These are phyloP conservation scores for Pulicaria dysenterica DNA, from an alignment of 129 eudicot species.

Conservation along the genomic window DNA sequence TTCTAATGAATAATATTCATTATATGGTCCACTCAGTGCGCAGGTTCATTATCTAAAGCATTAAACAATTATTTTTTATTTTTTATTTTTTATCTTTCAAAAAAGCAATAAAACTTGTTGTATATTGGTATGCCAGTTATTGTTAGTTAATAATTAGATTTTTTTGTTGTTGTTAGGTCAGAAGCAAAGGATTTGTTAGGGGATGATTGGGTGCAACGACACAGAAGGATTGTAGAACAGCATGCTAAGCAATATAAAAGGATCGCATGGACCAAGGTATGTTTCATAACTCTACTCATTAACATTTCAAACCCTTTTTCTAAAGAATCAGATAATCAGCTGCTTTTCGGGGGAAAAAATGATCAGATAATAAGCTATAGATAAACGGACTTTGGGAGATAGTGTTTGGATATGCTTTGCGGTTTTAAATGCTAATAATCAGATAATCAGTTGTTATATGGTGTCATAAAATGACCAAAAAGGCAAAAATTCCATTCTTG, in stretches of 20 bases:
- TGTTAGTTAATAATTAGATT: too few species aligned
- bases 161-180: constrained; percentile 49
- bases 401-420: too few species aligned
- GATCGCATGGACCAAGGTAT: constrained; percentile 93
- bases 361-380: too few species aligned
- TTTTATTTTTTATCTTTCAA: too few species aligned
- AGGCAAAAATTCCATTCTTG: too few species aligned
- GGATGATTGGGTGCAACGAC: constrained; percentile 98
- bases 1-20: constrained; percentile 93
- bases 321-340: too few species aligned
- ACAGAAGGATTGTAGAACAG: constrained; percentile 89
- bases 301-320: background rate
- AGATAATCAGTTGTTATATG: too few species aligned
- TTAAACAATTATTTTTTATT: background rate
- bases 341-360: too few species aligned
- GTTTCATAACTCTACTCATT: background rate
- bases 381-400: too few species aligned
- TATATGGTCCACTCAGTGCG: constrained; percentile 98
- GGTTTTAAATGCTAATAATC: too few species aligned
- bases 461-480: too few species aligned
- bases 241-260: constrained; percentile 98
- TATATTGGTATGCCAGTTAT: background rate
- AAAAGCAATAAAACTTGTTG: background rate
- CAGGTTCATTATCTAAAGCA: constrained; percentile 47
- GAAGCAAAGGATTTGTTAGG: constrained; percentile 97